phyloP scores from a whole-genome alignment of 169 alveolate genomes.

The Cryptosporidium viatorum region DNA sequence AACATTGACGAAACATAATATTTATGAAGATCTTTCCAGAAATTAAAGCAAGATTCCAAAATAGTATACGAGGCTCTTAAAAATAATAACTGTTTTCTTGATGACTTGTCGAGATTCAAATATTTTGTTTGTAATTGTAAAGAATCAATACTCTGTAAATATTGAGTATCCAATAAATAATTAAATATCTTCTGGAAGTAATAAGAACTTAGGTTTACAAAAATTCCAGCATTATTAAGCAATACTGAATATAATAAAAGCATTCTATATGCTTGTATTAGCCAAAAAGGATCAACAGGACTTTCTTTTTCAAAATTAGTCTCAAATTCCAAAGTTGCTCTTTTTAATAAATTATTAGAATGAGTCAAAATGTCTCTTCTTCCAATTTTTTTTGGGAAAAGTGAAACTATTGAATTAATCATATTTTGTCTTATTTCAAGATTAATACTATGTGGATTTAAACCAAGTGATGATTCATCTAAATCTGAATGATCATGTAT shows the following conservation, averaged over 20 bases:
- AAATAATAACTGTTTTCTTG: conserved; percentile 56
- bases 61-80: conserved; percentile 70
- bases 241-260: conserved; percentile 36
- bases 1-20: conserved; percentile 14
- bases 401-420: neutral
- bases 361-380: conserved; percentile 11
- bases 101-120: conserved; percentile 14
- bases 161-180: conserved; percentile 34
- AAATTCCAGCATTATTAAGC: neutral
- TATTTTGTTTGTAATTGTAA: conserved; percentile 57
- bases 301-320: conserved; percentile 51
- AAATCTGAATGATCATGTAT: neutral
- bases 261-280: conserved; percentile 67
- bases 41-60: conserved; percentile 39
- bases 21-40: conserved; percentile 53
- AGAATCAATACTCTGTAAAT: conserved; percentile 26
- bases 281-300: conserved; percentile 74
- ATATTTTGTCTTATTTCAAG: neutral
- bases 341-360: conserved; percentile 34
- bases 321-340: conserved; percentile 38
- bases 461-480: neutral
- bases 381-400: conserved; percentile 27
- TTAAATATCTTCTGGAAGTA: conserved; percentile 14
- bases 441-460: neutral
- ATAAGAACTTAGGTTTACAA: conserved; percentile 20